phyloP scores from a whole-genome alignment of 2,329 filamentous ascomycete genomes.

The Apiospora kogelbergensis region DNA sequence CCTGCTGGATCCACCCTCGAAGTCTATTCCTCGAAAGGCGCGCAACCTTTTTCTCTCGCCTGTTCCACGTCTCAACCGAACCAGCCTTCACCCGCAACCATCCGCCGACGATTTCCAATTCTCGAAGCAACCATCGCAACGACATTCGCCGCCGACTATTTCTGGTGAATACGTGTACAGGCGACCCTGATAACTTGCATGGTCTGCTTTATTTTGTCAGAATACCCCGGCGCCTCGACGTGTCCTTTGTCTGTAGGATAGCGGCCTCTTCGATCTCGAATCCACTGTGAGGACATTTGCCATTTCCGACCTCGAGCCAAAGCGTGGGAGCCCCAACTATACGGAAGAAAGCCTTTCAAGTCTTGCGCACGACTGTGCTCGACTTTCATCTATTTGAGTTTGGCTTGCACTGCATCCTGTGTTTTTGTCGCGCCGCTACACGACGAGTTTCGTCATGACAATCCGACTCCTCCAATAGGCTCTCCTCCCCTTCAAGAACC shows the following conservation, averaged over 20 bases:
- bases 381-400: background rate
- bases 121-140: background rate
- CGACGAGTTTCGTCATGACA: conserved; percentile 55
- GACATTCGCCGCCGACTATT: background rate
- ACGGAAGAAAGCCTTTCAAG: background rate
- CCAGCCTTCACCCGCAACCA: conserved; percentile 13
- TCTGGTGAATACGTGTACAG: background rate
- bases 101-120: conserved; percentile 19
- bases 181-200: conserved; percentile 15
- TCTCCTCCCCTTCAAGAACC: conserved; percentile 20
- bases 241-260: conserved; percentile 27
- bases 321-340: background rate
- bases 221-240: conserved; percentile 26
- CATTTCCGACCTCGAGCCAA: background rate
- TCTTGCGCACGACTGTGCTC: conserved; percentile 1
- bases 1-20: conserved; percentile 18
- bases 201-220: conserved; percentile 19
- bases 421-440: conserved; percentile 30
- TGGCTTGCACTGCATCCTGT: conserved; percentile 9
- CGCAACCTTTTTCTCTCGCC: conserved; percentile 13
- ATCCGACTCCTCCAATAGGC: conserved; percentile 53
- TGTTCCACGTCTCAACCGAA: conserved; percentile 20
- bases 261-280: conserved; percentile 14
- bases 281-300: background rate
- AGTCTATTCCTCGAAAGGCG: conserved; percentile 20